Base-by-base conservation (phyloP, 202 grass and related monocot species). In the Brachypodium distachyon region DNA sequence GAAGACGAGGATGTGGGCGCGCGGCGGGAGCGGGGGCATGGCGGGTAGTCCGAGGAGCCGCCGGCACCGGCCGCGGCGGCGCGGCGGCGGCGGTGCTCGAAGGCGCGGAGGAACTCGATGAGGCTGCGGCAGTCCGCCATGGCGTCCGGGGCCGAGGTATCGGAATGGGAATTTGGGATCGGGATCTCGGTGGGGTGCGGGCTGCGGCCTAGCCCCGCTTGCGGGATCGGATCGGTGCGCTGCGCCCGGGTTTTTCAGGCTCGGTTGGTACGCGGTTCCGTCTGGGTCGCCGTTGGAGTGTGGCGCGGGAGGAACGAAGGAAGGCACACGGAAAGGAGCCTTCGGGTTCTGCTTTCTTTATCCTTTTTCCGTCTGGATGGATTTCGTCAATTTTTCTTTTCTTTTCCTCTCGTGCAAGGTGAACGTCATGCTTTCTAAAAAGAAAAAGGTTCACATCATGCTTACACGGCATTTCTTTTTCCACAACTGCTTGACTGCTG, bases 101-200 rank as follows among this genome's bases (percentile, higher is more conserved):
- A 93, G 54, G 87, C 87, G 17, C 93, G 84, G 72, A 89, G 89
- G 82, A 93, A 97, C 86, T 97, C 93, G 82, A 93, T 90, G 80
- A 93, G 79, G 86, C 90, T 97, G 76, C 90, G 84, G 82, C 93
- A 97, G 79, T 97, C 93, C 7, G 84, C 87, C 93, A 97, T 93
- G 53, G 84, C 46, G 41, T 5, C 39, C 3, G 40, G 1, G 43
- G 36, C 6, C 21, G 61, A 28, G 56, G 72, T 40, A 61, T 69
- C 74, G 57, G 28, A 19, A 32, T 38, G 32, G 49, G 29, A 32
- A 48, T 48, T 66, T 23, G 47, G 23, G 81, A 41, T 42, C 58
- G 65, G 54, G 54, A 46, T 68, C 65, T 68, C 22, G 59, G 61
- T 12, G 10, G 61, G n/a, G 61, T 11, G 32, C n/a, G 17, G 31